These are phyloP conservation scores for Penicillium glabrum DNA, from an alignment of 2,329 filamentous ascomycete species.

Conservation along the genomic window DNA sequence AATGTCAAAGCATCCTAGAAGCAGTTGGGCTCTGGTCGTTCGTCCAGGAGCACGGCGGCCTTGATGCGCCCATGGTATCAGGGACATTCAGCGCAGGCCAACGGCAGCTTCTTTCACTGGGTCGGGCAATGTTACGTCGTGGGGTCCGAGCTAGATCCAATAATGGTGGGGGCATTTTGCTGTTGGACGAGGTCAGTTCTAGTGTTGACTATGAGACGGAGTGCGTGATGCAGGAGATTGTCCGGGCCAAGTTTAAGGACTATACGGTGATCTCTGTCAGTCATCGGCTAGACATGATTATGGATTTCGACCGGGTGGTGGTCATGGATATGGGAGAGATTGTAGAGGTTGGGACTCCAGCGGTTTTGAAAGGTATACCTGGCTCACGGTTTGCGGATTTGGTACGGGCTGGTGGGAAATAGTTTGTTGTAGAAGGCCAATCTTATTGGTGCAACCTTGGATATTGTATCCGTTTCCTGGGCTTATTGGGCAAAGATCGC, in stretches of 20 bases:
- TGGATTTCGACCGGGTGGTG: slow-evolving; percentile 60
- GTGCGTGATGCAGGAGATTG: slow-evolving; percentile 56
- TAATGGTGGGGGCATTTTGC: slow-evolving; percentile 31
- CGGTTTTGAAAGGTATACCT: neutral
- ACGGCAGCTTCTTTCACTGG: neutral
- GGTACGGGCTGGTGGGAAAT: neutral
- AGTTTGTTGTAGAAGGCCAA: neutral
- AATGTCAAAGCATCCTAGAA: neutral
- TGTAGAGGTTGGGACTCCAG: slow-evolving; percentile 40
- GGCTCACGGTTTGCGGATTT: neutral
- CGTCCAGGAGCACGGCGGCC: neutral
- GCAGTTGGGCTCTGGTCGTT: neutral
- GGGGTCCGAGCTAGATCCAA: neutral
- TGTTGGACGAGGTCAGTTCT: slow-evolving; percentile 66
- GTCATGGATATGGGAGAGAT: slow-evolving; percentile 58
- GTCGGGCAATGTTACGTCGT: neutral
- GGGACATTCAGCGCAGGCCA: neutral
- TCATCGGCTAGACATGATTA: slow-evolving; percentile 64
- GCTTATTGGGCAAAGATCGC: no score
- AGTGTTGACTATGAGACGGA: slow-evolving; percentile 63
- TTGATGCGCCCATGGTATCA: neutral
- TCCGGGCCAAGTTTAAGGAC: slow-evolving; percentile 53
- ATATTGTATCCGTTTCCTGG: no score
- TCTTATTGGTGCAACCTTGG: no score
- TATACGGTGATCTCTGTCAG: slow-evolving; percentile 66